Evolutionary conservation across 805 yeast genomes (phyloP).

Genomic region (Candida sonorensis): DNA sequence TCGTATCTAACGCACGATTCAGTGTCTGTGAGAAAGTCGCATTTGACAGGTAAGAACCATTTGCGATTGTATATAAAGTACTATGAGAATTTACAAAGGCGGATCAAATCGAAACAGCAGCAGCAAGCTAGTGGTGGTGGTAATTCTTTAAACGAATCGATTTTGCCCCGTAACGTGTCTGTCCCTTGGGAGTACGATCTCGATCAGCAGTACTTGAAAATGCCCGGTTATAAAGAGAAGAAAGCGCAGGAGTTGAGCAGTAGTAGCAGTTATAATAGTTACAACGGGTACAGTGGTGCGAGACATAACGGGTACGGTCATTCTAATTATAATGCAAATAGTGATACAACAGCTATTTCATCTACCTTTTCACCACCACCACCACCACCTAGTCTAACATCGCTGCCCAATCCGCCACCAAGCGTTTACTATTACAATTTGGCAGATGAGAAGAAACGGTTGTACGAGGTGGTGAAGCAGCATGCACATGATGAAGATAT

Average conservation of each 20-base stretch:
- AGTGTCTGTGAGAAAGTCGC: slow-evolving; percentile 77
- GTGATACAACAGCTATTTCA: background rate
- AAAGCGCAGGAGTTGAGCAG: too few species aligned
- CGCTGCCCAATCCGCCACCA: slow-evolving; percentile 33
- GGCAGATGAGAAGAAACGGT: slow-evolving; percentile 13
- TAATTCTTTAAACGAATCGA: slow-evolving; percentile 11
- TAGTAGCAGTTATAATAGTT: too few species aligned
- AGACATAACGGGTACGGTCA: slow-evolving; percentile 6
- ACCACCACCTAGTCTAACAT: slow-evolving; percentile 29
- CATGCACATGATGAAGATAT: too few species aligned
- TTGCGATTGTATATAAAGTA: slow-evolving; percentile 64
- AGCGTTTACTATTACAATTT: slow-evolving; percentile 18
- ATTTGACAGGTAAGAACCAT: slow-evolving; percentile 72
- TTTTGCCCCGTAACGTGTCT: too few species aligned
- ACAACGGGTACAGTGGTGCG: background rate
- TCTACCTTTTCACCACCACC: slow-evolving; percentile 10
- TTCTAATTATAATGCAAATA: slow-evolving; percentile 11
- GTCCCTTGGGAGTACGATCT: slow-evolving; percentile 32
- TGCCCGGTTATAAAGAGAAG: slow-evolving; percentile 25
- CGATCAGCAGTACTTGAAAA: slow-evolving; percentile 27
- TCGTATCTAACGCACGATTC: slow-evolving; percentile 83
- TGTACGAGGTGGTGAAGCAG: slow-evolving; percentile 8
- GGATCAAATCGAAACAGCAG: slow-evolving; percentile 19
- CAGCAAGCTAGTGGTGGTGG: too few species aligned
- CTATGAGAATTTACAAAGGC: slow-evolving; percentile 52